Evolutionary conservation across 148 eudicot species (phyloP).

Genomic region (Polygonum maritimum): DNA sequence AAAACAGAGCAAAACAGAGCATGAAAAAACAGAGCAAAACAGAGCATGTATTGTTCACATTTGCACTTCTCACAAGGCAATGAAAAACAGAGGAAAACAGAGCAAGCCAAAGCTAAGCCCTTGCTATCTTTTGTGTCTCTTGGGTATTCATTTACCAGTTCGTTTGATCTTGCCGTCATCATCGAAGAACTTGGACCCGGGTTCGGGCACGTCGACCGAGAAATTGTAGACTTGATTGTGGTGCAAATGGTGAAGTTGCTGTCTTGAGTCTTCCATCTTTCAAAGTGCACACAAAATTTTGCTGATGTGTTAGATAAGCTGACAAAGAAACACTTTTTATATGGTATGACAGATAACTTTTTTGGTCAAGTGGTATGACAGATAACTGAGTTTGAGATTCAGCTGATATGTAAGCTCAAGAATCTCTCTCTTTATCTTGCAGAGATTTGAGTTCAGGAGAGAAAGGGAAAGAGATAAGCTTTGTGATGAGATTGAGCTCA

Average conservation of each 20-base stretch:
- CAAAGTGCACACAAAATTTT: background rate
- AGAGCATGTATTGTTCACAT: background rate
- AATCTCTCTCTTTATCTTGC: background rate
- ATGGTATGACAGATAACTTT: background rate
- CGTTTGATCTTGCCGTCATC: slow-evolving; percentile 19
- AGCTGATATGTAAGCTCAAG: background rate
- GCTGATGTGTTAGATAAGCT: no score
- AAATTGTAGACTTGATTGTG: slow-evolving; percentile 12
- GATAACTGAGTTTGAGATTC: background rate
- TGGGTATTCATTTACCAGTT: background rate
- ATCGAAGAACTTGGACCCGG: slow-evolving; percentile 11
- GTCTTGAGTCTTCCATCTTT: background rate
- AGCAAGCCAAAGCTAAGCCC: background rate
- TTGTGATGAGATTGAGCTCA: background rate
- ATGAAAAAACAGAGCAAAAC: background rate
- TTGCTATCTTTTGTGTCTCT: background rate
- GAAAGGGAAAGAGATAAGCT: no score
- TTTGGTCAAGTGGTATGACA: no score
- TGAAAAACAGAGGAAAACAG: background rate
- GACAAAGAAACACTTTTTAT: background rate
- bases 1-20: background rate
- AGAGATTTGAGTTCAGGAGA: background rate
- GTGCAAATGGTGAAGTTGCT: slow-evolving; percentile 1
- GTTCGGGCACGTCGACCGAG: background rate
- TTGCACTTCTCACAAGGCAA: background rate